Evolutionary conservation across 78 protist species (phyloP), one percentile per base, ranked within the genome.

Genomic region (Tieghemostelium lacteum): DNA sequence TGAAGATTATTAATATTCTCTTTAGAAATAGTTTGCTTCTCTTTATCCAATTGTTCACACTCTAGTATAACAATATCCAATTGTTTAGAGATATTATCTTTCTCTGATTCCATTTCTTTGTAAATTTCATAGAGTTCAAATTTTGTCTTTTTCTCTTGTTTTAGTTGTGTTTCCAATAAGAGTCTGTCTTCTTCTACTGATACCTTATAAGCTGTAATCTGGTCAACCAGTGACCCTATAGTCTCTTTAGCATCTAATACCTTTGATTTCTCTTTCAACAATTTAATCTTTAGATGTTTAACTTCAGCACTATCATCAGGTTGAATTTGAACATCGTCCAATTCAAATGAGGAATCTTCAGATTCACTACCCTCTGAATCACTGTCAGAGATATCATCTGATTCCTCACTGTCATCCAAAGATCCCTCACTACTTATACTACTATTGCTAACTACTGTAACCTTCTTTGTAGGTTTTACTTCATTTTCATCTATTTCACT

Each of bases 101-200:
- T 73, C 22, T 83, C 91, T 1, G 62, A 33, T 54, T 83, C 91
- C 1, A 73, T 39, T 5, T 83, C 91, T 39, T 83, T 83, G 70
- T 83, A 83, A 28, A 83, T 83, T 31, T 69, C 91, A 45, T 69
- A 83, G 12, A 83, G 39, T 52, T 83, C 91, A 12, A 83, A 52
- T 69, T 83, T 83, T 0, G 91, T 83, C 26, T 83, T 83, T 28
- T 69, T 83, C 29, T 83, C 91, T 39, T 83, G 91, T 45, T 83
- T 83, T 8, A 83, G 42, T 45, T 45, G n/a, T 45, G 6, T 6
- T 63, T 72, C 78, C 20, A 83, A 33, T 1, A 67, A 63, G 14
- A 54, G n/a, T 45, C 45, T 83, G 17, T 83, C 91, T 31, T 83
- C 91, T 33, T 83, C 91, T 3, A 83, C 91, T 3, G 80, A 58